Evolutionary conservation across 2,329 filamentous ascomycete species (phyloP).

Genomic region (Cercospora zeina): DNA sequence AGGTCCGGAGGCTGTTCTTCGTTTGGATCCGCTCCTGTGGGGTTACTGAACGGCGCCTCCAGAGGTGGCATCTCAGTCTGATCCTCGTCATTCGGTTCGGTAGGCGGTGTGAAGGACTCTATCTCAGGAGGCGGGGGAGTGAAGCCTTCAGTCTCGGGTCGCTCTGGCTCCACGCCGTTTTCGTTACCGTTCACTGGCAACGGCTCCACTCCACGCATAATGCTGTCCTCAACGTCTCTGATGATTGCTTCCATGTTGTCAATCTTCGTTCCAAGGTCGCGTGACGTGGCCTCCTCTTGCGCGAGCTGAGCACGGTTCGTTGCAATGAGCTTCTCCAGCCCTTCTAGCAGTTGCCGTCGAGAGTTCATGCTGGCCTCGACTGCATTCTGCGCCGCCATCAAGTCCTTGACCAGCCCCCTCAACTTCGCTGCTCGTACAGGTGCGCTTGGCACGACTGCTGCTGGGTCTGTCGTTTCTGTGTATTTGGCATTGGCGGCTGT

Average conservation of each 20-base stretch:
- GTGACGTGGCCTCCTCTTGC: conserved; percentile 66
- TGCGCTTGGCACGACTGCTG: conserved; percentile 68
- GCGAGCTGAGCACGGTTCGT: conserved; percentile 69
- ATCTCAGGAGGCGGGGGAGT: conserved; percentile 76
- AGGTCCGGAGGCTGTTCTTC: conserved; percentile 34
- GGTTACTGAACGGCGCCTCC: conserved; percentile 38
- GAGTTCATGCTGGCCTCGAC: conserved; percentile 88
- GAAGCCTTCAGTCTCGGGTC: conserved; percentile 45
- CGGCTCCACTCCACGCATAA: conserved; percentile 77
- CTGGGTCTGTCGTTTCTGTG: conserved; percentile 75
- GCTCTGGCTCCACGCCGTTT: conserved; percentile 29
- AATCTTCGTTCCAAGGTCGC: conserved; percentile 66
- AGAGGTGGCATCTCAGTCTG: conserved; percentile 15
- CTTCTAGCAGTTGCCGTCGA: conserved; percentile 72
- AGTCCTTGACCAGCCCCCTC: conserved; percentile 81
- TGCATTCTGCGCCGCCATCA: conserved; percentile 84
- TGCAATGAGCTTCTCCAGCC: conserved; percentile 78
- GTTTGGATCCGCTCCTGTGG: conserved; percentile 44
- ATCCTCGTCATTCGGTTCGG: conserved; percentile 40
- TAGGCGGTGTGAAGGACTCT: conserved; percentile 76
- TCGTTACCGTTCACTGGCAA: conserved; percentile 42
- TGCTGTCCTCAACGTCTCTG: conserved; percentile 83
- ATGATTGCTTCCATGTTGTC: conserved; percentile 76
- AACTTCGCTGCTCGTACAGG: conserved; percentile 90
- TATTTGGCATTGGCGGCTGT: conserved; percentile 78